phyloP scores from a whole-genome alignment of 108 stramenopile species.

The Pseudonitzschia pungens region DNA sequence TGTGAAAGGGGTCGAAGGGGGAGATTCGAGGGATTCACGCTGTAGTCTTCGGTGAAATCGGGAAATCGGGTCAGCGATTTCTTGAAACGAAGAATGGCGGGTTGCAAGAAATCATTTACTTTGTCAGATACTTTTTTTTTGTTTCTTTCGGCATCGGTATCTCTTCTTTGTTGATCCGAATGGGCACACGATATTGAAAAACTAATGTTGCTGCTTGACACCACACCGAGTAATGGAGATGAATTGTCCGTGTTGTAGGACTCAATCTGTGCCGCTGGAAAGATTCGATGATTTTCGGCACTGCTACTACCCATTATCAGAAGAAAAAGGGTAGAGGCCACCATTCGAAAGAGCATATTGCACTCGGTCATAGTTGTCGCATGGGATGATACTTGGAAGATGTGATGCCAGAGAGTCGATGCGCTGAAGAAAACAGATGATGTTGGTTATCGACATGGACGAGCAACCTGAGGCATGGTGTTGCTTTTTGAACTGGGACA shows the following conservation, averaged over 20 bases:
- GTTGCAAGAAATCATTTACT: slow-evolving; percentile 13
- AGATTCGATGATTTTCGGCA: slow-evolving; percentile 22
- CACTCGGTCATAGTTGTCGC: neutral
- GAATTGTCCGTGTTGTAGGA: slow-evolving; percentile 7
- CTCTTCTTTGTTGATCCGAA: neutral
- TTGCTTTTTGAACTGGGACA: too few relatives aligned
- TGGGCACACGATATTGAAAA: slow-evolving; percentile 1
- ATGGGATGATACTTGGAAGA: too few relatives aligned
- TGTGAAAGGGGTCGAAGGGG: neutral
- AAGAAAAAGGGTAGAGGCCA: slow-evolving; percentile 1
- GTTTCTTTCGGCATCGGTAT: neutral
- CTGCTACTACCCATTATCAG: neutral
- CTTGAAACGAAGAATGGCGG: slow-evolving; percentile 26
- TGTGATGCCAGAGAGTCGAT: too few relatives aligned
- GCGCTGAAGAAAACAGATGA: too few relatives aligned
- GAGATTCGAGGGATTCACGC: slow-evolving; percentile 22
- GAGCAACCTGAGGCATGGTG: too few relatives aligned
- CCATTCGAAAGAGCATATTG: neutral
- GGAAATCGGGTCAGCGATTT: slow-evolving; percentile 20
- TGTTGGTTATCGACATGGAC: too few relatives aligned
- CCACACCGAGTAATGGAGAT: slow-evolving; percentile 13
- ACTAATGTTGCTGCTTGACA: neutral
- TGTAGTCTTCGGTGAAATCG: slow-evolving; percentile 31
- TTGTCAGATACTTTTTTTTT: neutral
- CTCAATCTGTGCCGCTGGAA: slow-evolving; percentile 37